A percentile compares a stretch with the other conserved stretches of the same genome.
These are phyloP conservation scores for Pichia sp. DNA, from an alignment of 1,139 yeast genomes.

Conservation along the genomic window DNA sequence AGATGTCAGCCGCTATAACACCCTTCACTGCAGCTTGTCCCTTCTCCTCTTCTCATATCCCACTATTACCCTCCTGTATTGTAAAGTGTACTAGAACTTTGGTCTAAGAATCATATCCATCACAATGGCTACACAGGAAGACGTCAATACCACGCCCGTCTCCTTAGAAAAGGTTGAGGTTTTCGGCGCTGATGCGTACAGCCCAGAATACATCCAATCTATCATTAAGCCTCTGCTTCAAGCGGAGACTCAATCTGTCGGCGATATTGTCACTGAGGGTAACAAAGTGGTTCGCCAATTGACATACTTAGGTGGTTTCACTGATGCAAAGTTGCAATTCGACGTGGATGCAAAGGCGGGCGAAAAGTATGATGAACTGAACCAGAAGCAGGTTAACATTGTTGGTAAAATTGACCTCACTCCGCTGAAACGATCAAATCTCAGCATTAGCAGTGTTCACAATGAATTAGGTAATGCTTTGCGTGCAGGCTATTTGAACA, in stretches of 20 bases:
- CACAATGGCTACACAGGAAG: no score
- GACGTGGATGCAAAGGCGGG: constrained; percentile 14
- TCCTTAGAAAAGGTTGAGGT: constrained; percentile 41
- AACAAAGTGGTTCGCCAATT: constrained; percentile 17
- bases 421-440: constrained; percentile 16
- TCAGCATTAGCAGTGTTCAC: constrained; percentile 21
- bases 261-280: constrained; percentile 31
- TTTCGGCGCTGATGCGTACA: constrained; percentile 42
- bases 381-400: constrained; percentile 18
- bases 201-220: constrained; percentile 39
- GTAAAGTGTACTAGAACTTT: no score
- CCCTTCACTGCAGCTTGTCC: no score
- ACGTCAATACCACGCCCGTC: constrained; percentile 30
- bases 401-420: constrained; percentile 18
- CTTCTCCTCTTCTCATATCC: no score
- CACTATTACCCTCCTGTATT: no score
- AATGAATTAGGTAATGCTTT: constrained; percentile 22
- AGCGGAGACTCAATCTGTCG: constrained; percentile 40
- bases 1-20: no score
- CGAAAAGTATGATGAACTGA: constrained; percentile 2
- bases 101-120: no score
- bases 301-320: constrained; percentile 39
- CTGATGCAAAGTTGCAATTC: constrained; percentile 30
- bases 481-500: constrained; percentile 19
- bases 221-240: constrained; percentile 38